Evolutionary conservation across 345 rosid species (phyloP).

Genomic region (Camelina sativa): DNA sequence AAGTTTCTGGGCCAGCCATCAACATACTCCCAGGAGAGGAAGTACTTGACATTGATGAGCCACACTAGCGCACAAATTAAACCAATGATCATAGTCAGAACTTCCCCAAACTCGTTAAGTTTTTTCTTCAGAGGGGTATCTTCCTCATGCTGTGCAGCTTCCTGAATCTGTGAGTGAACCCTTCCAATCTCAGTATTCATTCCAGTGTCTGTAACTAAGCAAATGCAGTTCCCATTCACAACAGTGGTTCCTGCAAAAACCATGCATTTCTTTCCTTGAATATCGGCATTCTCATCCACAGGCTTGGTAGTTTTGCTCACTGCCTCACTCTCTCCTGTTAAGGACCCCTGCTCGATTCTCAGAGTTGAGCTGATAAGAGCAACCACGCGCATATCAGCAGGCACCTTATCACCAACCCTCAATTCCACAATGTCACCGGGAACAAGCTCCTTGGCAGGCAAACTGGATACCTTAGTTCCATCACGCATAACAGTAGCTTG

Average conservation of each 20-base stretch:
- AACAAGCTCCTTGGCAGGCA: conserved; percentile 82
- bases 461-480: conserved; percentile 50
- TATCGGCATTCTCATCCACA: conserved; percentile 69
- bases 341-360: conserved; percentile 85
- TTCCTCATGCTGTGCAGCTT: conserved; percentile 80
- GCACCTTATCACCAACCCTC: conserved; percentile 83
- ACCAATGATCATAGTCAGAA: conserved; percentile 80
- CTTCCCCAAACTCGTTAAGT: conserved; percentile 87
- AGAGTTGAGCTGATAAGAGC: conserved; percentile 74
- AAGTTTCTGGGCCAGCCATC: conserved; percentile 91
- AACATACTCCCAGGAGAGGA: conserved; percentile 88
- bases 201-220: conserved; percentile 79
- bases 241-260: conserved; percentile 89
- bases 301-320: conserved; percentile 74
- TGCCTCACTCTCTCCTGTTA: conserved; percentile 95
- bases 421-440: conserved; percentile 84
- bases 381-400: conserved; percentile 85
- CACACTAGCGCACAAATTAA: conserved; percentile 82
- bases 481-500: conserved; percentile 75
- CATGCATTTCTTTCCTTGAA: conserved; percentile 90
- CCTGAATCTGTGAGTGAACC: conserved; percentile 95
- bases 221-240: conserved; percentile 83
- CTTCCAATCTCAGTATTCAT: conserved; percentile 89
- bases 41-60: conserved; percentile 93
- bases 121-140: conserved; percentile 96